Conservation (phyloP, 306 rosid species). For the Lathyrus tuberosus region DNA sequence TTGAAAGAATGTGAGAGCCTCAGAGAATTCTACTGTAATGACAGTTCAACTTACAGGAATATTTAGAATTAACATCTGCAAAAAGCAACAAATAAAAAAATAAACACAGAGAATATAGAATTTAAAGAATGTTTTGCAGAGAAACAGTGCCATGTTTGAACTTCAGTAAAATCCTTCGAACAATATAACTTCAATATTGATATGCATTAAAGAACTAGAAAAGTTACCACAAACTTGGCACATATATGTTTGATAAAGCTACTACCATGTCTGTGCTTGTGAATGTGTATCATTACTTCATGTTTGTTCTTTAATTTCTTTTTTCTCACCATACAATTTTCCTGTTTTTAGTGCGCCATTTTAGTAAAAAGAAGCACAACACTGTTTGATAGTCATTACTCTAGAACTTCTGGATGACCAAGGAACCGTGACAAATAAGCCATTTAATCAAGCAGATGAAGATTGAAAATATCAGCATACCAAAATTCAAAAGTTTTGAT, state of each 20-base stretch:
- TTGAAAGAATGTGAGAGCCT: constrained; percentile 37
- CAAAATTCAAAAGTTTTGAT: constrained; percentile 19
- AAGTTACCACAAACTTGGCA: constrained; percentile 29
- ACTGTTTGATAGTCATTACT: constrained; percentile 16
- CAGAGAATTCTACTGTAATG: constrained; percentile 28
- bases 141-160: constrained; percentile 13
- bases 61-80: constrained; percentile 76
- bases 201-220: constrained; percentile 4
- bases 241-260: constrained; percentile 15
- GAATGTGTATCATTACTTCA: constrained; percentile 5
- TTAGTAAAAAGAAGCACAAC: constrained; percentile 2
- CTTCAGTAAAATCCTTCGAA: constrained; percentile 31
- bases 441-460: constrained; percentile 20
- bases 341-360: constrained; percentile 7
- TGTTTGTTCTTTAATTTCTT: neutral
- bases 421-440: constrained; percentile 5
- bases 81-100: constrained; percentile 39
- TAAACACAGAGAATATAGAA: constrained; percentile 19
- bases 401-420: neutral
- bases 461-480: constrained; percentile 12
- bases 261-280: neutral
- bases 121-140: constrained; percentile 20
- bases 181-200: constrained; percentile 12
- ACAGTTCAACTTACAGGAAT: constrained; percentile 73
- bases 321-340: neutral